Evolutionary conservation across 2,329 filamentous ascomycete genomes (phyloP), one percentile per base, ranked within the genome.

Genomic region (Pyrenophora tritici-repentis): DNA sequence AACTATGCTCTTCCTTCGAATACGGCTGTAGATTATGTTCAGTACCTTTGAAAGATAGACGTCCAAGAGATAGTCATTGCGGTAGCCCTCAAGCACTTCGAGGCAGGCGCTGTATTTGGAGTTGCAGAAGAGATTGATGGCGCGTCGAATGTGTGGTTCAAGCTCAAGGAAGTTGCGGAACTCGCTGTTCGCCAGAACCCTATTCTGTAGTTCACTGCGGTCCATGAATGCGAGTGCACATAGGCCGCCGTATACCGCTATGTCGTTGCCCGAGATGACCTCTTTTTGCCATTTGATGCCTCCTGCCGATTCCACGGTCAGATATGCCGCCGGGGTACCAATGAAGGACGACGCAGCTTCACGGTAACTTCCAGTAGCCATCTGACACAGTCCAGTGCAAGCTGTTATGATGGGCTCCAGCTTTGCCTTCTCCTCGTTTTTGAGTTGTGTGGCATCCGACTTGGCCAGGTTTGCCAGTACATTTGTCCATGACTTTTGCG

Each of bases 61-160:
- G 68, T 99, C 94, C 4, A 97, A 84, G n/a, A 92, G 80, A 71
- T 94, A 97, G 73, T 99, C 94, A 31, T 85, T 78, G 42, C 86
- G 86, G 73, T 94, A 93, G 4, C 85, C 83, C 65, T 94, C 89
- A 0, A 99, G 82, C 31, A 93, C 90, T 39, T 86, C 82, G 37
- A 99, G 79, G 72, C 93, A 97, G 36, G 84, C 83, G 8, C 89
- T 88, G 74, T 97, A 99, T 64, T 95, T 90, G 54, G 90, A 91
- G 61, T 89, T 91, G 63, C 93, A 90, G 76, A 97, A 99, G 70
- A 90, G 87, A 6, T 84, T 85, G 62, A 99, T 89, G 10, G 94
- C 93, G 51, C 92, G 92, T 58, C 94, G 89, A 56, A 99, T 89
- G 66, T 97, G 93, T 3, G 93, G 91, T 74, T 97, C 94, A 1